phyloP scores from a whole-genome alignment of 176 grass and related monocot genomes.

The Phoenix dactylifera region DNA sequence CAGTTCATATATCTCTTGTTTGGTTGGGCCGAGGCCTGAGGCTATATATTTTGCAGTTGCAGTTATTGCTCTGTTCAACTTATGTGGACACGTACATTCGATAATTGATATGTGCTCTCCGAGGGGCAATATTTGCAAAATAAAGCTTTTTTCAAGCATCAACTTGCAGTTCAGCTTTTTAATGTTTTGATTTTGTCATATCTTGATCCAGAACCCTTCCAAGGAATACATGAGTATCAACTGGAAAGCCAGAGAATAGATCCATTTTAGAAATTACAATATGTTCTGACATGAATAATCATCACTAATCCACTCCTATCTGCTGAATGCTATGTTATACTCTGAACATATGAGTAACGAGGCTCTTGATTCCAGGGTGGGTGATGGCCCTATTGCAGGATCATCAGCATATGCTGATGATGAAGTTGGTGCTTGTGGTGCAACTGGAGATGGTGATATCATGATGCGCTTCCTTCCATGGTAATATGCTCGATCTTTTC shows the following conservation, averaged over 20 bases:
- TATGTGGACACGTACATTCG: too few relatives aligned
- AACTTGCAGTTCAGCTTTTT: too few relatives aligned
- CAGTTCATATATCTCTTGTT: too few relatives aligned
- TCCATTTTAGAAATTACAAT: not conserved
- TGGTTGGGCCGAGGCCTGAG: too few relatives aligned
- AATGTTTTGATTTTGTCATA: too few relatives aligned
- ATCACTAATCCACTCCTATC: not conserved
- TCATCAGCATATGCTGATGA: slow-evolving; percentile 78
- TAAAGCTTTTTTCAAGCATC: too few relatives aligned
- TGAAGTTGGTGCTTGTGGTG: slow-evolving; percentile 82
- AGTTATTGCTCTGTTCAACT: too few relatives aligned
- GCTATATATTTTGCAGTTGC: too few relatives aligned
- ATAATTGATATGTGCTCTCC: too few relatives aligned
- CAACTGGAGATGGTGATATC: slow-evolving; percentile 89
- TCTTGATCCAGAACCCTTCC: too few relatives aligned
- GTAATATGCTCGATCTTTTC: slow-evolving; percentile 24
- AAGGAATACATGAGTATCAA: not conserved
- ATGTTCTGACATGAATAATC: not conserved
- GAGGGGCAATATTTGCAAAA: too few relatives aligned
- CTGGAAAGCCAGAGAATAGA: not conserved
- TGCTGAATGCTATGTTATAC: slow-evolving; percentile 5
- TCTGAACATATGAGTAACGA: slow-evolving; percentile 7
- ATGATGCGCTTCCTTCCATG: slow-evolving; percentile 98
- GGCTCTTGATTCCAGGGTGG: slow-evolving; percentile 49
- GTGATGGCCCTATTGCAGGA: slow-evolving; percentile 89